Evolutionary conservation across 2,329 filamentous ascomycete genomes (phyloP), one percentile per base, ranked within the genome.

Genomic region (Akanthomyces muscarius): DNA sequence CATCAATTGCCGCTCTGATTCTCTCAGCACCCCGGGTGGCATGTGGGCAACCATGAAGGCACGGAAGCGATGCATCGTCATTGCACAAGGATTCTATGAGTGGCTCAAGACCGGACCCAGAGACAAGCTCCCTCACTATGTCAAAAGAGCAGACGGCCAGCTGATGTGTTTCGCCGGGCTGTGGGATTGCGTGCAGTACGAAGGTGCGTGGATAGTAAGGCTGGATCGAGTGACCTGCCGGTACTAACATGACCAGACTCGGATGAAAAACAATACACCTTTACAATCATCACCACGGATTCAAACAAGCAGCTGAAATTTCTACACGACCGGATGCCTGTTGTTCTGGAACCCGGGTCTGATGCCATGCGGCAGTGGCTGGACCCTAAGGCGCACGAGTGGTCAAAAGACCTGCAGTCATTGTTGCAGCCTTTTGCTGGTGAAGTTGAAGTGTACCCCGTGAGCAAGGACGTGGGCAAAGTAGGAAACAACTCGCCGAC

Each of bases 31-130:
- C 11, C 83, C 89, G 10, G 85, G 87, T 5, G 92, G 93, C 13
- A 90, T 98, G 87, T 98, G 95, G 95, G 89, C 85, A 48, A 86
- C 85, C 1, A 96, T 98, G 90, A 97, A 97, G 77, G 86, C 88
- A 65, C 86, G 84, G 68, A 97, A 97, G 77, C 83, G 95, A 36
- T 98, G 95, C 73, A 81, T 98, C 25, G 86, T 98, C 11, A 73
- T 97, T 6, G 92, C 91, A 11, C 89, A 97, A 75, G 95, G 95
- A 1, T 99, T 98, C 75, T 99, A 92, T 71, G 95, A 99, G 75
- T 98, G 95, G 95, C 79, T 96, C 64, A 94, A 94, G 75, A 91
- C 88, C 69, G 88, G 70, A 61, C 81, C 70, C 7, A 93, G 90
- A 68, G 89, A 95, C 61, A 96, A 91, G 76, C 78, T 94, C 1